These are phyloP conservation scores for Canavalia ensiformis DNA, from an alignment of 306 rosid species.

Conservation along the genomic window DNA sequence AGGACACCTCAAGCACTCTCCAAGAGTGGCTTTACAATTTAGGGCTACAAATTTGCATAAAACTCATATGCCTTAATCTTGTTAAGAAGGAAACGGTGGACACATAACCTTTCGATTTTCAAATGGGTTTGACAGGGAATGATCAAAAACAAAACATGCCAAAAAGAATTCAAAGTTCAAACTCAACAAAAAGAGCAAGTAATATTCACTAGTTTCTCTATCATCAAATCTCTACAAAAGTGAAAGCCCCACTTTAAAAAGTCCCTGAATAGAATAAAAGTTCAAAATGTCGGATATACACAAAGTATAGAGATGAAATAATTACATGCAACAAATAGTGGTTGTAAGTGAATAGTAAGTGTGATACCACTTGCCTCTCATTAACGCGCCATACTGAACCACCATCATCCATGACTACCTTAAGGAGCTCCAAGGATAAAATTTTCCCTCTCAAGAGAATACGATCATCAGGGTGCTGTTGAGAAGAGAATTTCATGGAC, in stretches of 20 bases:
- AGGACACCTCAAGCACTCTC: conserved; percentile 33
- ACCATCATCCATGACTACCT: conserved; percentile 89
- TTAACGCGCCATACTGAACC: conserved; percentile 82
- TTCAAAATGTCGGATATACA: conserved; percentile 25
- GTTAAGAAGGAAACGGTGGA: conserved; percentile 14
- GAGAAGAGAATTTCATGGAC: conserved; percentile 96
- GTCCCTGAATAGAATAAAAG: conserved; percentile 24
- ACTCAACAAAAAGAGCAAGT: conserved; percentile 12
- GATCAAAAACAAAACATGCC: conserved; percentile 18
- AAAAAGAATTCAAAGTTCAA: conserved; percentile 32
- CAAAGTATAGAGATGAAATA: conserved; percentile 16
- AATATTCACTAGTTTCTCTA: conserved; percentile 19
- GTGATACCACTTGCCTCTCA: conserved; percentile 81
- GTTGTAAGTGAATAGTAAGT: conserved; percentile 31
- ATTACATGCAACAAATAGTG: conserved; percentile 27
- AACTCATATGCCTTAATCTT: conserved; percentile 9
- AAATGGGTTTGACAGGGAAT: conserved; percentile 13
- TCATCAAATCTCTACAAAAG: conserved; percentile 37
- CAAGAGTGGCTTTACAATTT: conserved; percentile 13
- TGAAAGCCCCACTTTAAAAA: conserved; percentile 10
- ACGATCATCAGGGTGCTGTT: conserved; percentile 89
- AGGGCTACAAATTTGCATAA: conserved; percentile 27
- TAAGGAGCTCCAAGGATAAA: conserved; percentile 95
- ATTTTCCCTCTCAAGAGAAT: conserved; percentile 94
- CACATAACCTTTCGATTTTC: conserved; percentile 8